These are phyloP conservation scores for Actinomortierella ambigua DNA, from an alignment of 371 early-diverging fungal species.

Conservation along the genomic window DNA sequence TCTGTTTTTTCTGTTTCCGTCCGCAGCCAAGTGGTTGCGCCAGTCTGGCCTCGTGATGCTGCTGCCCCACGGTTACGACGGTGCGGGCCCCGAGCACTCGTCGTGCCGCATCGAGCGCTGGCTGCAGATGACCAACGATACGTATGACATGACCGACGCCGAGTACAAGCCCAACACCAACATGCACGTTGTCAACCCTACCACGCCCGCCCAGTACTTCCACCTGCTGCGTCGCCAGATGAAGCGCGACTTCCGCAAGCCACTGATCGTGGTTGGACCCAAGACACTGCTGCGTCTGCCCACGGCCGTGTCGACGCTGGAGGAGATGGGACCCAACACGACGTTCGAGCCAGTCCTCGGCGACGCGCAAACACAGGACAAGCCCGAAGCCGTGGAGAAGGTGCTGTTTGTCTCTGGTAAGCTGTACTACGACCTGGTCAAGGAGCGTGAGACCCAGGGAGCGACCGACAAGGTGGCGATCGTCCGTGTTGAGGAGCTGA, in stretches of 20 bases:
- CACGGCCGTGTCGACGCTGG: conserved; percentile 71
- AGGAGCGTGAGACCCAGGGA: conserved; percentile 70
- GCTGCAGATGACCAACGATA: conserved; percentile 89
- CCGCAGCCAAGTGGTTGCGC: conserved; percentile 86
- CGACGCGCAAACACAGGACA: conserved; percentile 54
- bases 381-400: conserved; percentile 58
- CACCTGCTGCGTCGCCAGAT: conserved; percentile 93
- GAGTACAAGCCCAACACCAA: conserved; percentile 71
- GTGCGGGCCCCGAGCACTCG: conserved; percentile 96
- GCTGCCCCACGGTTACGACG: conserved; percentile 96
- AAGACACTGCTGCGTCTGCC: conserved; percentile 82
- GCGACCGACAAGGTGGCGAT: conserved; percentile 79
- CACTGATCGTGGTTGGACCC: conserved; percentile 87
- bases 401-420: conserved; percentile 91
- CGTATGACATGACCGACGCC: conserved; percentile 62
- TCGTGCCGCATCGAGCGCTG: conserved; percentile 93
- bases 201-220: conserved; percentile 96
- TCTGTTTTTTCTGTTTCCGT: not conserved
- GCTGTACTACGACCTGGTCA: conserved; percentile 88
- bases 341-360: conserved; percentile 81
- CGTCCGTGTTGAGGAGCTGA: conserved; percentile 90
- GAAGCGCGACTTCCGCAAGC: conserved; percentile 88
- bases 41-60: conserved; percentile 91
- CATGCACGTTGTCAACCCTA: conserved; percentile 92
- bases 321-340: conserved; percentile 87